Conservation (phyloP, 2,329 filamentous ascomycete species). For the Colletotrichum caudatum region DNA sequence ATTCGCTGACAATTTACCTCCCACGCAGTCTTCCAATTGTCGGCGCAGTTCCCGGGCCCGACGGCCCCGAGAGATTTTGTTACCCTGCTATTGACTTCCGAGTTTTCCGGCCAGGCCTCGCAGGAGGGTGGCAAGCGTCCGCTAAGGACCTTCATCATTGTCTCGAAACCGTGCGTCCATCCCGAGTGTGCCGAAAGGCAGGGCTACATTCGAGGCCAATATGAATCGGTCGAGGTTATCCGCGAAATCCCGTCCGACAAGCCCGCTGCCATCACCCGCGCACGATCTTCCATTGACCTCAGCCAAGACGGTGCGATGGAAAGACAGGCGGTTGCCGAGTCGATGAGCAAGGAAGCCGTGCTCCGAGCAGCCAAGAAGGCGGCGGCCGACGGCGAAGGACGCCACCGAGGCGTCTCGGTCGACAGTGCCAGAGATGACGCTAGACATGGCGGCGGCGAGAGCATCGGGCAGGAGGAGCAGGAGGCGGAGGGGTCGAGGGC, state of each 20-base stretch:
- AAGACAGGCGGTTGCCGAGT: slow-evolving; percentile 46
- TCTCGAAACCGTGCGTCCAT: slow-evolving; percentile 87
- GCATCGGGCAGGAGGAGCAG: slow-evolving; percentile 47
- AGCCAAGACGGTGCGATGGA: slow-evolving; percentile 49
- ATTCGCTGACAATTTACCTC: slow-evolving; percentile 33
- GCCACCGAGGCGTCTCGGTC: slow-evolving; percentile 41
- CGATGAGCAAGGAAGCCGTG: slow-evolving; percentile 56
- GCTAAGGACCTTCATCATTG: slow-evolving; percentile 82
- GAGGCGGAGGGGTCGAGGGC: slow-evolving; percentile 55
- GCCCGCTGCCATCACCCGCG: slow-evolving; percentile 53
- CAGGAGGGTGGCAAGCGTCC: slow-evolving; percentile 53
- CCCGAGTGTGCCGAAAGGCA: slow-evolving; percentile 75
- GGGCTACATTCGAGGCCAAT: slow-evolving; percentile 85
- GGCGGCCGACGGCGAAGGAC: slow-evolving; percentile 49
- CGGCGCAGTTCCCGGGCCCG: slow-evolving; percentile 90
- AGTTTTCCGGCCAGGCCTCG: slow-evolving; percentile 57
- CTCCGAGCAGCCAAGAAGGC: slow-evolving; percentile 48
- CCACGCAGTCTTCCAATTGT: slow-evolving; percentile 80
- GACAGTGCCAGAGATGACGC: slow-evolving; percentile 46
- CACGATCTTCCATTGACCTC: slow-evolving; percentile 60
- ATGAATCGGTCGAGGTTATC: slow-evolving; percentile 93
- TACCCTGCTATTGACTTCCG: slow-evolving; percentile 79
- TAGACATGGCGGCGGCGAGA: slow-evolving; percentile 42
- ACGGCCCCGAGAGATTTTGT: slow-evolving; percentile 91
- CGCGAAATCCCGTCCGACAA: slow-evolving; percentile 77